Evolutionary conservation across 2,329 filamentous ascomycete species (phyloP), one percentile per base, ranked within the genome.

Genomic region (Colletotrichum horii): DNA sequence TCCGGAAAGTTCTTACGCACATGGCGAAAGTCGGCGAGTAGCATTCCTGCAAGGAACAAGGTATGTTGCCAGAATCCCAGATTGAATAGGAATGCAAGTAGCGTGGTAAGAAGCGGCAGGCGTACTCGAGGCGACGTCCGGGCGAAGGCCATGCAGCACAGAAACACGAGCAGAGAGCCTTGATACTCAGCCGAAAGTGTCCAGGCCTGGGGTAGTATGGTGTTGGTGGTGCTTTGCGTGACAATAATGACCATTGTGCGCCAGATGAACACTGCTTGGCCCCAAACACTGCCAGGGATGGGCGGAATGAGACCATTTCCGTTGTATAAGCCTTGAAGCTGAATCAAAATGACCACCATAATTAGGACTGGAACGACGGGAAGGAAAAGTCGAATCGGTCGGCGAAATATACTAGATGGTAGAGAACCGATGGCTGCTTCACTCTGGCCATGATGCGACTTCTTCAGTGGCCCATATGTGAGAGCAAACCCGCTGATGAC

Each of bases 121-220:
- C 91, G 84, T 60, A 86, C 78, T 14, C 82, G 76, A 4, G 83
- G 85, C 43, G 85, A 84, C 32, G 90, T 79, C 30, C 88, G 83
- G 6, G 88, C 88, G 8, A 88, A 86, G 22, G 85, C 90, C 5
- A 91, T 70, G 28, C 91, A 81, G 22, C 86, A 84, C 11, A 91
- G 81, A 81, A 92, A 92, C 8, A 92, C 85, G 71, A 90, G 85
- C 79, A 93, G 87, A 6, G 89, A 91, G 80, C 88, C 89, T 71
- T 88, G 85, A 79, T 90, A 91, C 80, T 93, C 91, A 64, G 91
- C 86, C 3, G 91, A 90, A 58, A 93, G 92, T 6, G 91, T 92
- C 91, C 91, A 93, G 22, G 92, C 82, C 77, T 92, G 91, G 30
- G 90, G 86, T 78, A 92, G 88, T 14, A 76, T 83, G 64, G 85